phyloP scores from a whole-genome alignment of 2,329 filamentous ascomycete genomes.

The Pseudogymnoascus sp. region DNA sequence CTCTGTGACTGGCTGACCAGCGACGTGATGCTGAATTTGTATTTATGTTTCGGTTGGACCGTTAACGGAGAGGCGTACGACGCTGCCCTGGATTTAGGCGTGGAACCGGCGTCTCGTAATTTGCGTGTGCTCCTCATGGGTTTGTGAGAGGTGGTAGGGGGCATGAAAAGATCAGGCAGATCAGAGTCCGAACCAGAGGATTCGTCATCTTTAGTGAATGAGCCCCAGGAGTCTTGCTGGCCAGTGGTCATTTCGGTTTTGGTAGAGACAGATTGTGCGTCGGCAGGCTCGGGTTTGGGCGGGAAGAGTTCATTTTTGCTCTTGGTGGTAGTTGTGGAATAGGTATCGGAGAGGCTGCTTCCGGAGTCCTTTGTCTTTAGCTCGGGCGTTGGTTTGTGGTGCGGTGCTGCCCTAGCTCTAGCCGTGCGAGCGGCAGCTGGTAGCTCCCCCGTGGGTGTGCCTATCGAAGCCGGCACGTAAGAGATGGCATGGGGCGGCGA shows the following conservation, averaged over 20 bases:
- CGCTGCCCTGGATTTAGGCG: slow-evolving; percentile 37
- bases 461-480: neutral
- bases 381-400: neutral
- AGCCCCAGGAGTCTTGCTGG: neutral
- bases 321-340: neutral
- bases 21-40: slow-evolving; percentile 55
- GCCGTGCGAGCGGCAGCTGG: neutral
- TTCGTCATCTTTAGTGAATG: neutral
- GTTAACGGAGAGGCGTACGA: slow-evolving; percentile 40
- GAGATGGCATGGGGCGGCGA: neutral
- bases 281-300: neutral
- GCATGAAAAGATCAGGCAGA: slow-evolving; percentile 12
- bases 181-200: neutral
- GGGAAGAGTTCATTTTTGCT: neutral
- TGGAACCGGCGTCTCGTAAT: neutral
- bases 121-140: neutral
- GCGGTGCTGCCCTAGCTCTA: neutral
- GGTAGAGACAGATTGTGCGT: neutral
- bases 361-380: neutral
- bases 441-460: neutral
- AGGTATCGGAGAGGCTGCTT: neutral
- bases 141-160: neutral
- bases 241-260: neutral
- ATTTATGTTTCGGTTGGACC: slow-evolving; percentile 37
- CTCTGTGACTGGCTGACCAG: slow-evolving; percentile 50